phyloP scores from a whole-genome alignment of 495 filamentous ascomycete genomes.

The Tuber calosporum region DNA sequence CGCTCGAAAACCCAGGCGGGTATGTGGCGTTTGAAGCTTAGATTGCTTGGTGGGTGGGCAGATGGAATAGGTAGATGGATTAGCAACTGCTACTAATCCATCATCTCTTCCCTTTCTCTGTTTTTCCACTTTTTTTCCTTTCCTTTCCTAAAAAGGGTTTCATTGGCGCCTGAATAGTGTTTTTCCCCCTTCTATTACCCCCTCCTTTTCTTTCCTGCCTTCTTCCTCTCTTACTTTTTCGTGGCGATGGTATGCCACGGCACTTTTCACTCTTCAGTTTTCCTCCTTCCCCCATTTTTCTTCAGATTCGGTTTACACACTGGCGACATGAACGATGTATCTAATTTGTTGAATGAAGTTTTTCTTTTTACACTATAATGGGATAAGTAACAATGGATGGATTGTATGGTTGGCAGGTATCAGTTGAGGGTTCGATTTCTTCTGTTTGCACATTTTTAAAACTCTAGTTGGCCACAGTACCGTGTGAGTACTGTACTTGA shows the following conservation, averaged over 20 bases:
- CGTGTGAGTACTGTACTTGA: not conserved
- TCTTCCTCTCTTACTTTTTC: not conserved
- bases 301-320: not conserved
- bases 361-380: not conserved
- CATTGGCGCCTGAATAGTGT: not conserved
- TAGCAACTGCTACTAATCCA: not conserved
- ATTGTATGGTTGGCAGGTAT: conserved; percentile 1
- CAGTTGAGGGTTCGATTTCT: conserved; percentile 17
- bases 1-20: conserved; percentile 51
- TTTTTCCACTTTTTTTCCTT: not conserved
- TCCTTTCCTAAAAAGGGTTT: conserved; percentile 1
- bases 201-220: not conserved
- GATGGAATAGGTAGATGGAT: not conserved
- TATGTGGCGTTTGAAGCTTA: conserved; percentile 39
- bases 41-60: conserved; percentile 14
- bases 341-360: not conserved
- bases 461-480: not conserved
- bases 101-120: not conserved
- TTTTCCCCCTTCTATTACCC: not conserved
- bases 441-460: not conserved
- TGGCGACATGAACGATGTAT: not conserved
- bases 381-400: not conserved
- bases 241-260: not conserved
- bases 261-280: not conserved
- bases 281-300: not conserved